Base-by-base conservation (phyloP, 306 rosid genomes). In the Trifolium repens region DNA sequence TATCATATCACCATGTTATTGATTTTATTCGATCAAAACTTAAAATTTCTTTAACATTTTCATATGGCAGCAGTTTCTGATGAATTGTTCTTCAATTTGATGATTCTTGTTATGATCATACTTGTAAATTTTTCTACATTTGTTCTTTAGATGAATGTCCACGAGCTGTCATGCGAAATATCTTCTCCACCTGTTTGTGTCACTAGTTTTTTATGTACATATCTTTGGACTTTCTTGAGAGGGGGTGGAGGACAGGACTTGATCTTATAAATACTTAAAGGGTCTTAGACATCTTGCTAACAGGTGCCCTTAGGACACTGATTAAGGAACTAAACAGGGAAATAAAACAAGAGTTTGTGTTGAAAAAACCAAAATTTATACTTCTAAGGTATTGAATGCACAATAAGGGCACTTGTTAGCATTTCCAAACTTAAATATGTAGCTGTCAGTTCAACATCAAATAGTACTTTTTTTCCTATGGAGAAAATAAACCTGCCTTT, bases 11-110 rank as follows among this genome's bases (percentile, higher is more conserved):
- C 6, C 47, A 19, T 72, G 17, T 64, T 30, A 22, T 61, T 80
- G 17, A 44, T 75, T 40, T 82, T 76, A 35, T 67, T 81, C 74
- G 6, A 52, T 16, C 66, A 47, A 68, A 67, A 15, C 12, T 52
- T 27, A 8, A 16, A 6, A 22, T 14, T 22, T 58, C 16, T 60
- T 42, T 4, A 61, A 19, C 10, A n/a, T 35, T 71, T 71, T 49
- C 47, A 46, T 59, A 26, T 55, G 69, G 30, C 58, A 43, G 55
- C 50, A 32, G 42, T 57, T 57, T 35, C 17, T 65, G 13, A 54
- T 64, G n/a, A 16, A 11, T 39, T 34, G 43, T 17, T 47, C 30
- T 24, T 72, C 9, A 40, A 8, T 19, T 39, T 54, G 8, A 57
- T 19, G 59, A 43, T 81, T 81, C 24, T 54, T 46, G 5, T 17